Evolutionary conservation across 495 filamentous ascomycete species (phyloP), one percentile per base, ranked within the genome.

Genomic region (Talaromyces stipitatus): DNA sequence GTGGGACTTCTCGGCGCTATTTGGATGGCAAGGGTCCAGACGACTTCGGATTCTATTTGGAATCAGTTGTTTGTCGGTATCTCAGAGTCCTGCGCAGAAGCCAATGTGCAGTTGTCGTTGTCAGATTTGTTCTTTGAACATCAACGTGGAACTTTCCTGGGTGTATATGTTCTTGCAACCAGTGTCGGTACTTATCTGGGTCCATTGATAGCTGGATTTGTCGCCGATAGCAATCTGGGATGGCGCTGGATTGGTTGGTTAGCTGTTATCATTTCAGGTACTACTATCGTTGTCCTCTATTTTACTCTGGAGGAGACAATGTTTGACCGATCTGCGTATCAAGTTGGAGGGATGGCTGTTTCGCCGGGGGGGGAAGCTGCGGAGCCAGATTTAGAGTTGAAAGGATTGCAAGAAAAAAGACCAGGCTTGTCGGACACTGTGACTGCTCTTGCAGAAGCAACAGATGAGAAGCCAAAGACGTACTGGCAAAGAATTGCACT

Each of bases 231-330:
- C 29, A 46, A 10, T 10, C 18, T 50, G 0, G 64, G 62, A 2
- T 71, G 68, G 68, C 62, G 64, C 46, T 69, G 66, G 66, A 62
- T 66, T 20, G 69, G 68, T 4, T 72, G 68, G 68, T 24, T 63
- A 9, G 64, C 60, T 27, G 68, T 55, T 4, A 70, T 69, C n/a
- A 64, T 72, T 20, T 63, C 60, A 0, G 66, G 61, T 10, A 55
- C 48, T 6, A 46, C 63, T 9, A 3, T 71, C 3, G 10, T 67
- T 27, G 18, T 67, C 11, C 60, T 68, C 30, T 64, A 56, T 46
- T 67, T 69, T 18, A 58, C 56, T 7, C 38, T 67, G 16, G 66
- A 69, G 32, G 66, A 69, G 56, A 69, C 66, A 2, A 45, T 43
- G 46, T 69, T 69, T 32, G 66, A 67, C 53, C 64, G 66, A 22